Conservation (phyloP, 805 yeast species). For the Yarrowia bubula region DNA sequence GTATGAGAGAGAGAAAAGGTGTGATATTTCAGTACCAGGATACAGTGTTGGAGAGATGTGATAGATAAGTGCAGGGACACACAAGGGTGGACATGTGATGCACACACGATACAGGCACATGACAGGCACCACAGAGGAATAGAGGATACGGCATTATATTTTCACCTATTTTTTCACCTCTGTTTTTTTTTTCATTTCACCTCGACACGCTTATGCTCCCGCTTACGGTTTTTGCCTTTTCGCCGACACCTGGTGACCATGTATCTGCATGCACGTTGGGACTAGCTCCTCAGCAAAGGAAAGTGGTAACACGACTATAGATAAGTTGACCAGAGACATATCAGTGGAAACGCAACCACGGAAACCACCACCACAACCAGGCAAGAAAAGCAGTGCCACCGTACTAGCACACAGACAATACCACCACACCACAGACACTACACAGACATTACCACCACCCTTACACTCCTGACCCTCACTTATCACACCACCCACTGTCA, state of each 20-base stretch:
- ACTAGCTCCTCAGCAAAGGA: background rate
- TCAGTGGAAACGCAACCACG: background rate
- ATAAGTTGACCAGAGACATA: background rate
- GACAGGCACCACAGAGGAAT: background rate
- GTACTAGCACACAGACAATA: background rate
- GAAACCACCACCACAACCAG: background rate
- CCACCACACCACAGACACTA: background rate
- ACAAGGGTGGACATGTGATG: background rate
- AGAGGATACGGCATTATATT: background rate
- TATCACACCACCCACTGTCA: background rate
- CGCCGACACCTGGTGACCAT: slow-evolving; percentile 17
- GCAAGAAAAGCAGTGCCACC: background rate
- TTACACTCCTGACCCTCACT: background rate
- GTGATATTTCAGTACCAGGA: background rate
- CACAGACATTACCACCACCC: background rate
- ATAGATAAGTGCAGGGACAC: background rate
- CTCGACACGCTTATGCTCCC: background rate
- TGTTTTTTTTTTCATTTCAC: background rate
- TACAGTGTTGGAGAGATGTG: background rate
- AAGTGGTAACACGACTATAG: slow-evolving; percentile 10
- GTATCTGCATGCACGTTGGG: slow-evolving; percentile 12
- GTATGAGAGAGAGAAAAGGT: background rate
- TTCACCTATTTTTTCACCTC: no score
- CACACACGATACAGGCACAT: background rate
- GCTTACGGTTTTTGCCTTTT: slow-evolving; percentile 10